Evolutionary conservation across 164 flowering plant genomes (phyloP).

Genomic region (Paratinospora sagittata): DNA sequence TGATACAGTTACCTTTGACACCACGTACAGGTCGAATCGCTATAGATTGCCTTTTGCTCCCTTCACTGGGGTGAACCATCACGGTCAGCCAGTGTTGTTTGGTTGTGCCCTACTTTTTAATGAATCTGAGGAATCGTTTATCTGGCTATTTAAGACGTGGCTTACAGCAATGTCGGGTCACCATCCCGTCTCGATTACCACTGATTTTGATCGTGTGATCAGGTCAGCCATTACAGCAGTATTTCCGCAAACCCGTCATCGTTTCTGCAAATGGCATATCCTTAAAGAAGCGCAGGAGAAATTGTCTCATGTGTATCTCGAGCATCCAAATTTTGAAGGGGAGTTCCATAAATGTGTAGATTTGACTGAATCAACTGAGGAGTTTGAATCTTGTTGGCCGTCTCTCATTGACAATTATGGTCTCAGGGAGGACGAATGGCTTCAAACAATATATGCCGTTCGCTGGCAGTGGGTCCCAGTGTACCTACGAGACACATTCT

Average conservation of each 20-base stretch:
- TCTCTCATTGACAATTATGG: slow-evolving; percentile 56
- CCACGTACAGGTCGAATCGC: slow-evolving; percentile 68
- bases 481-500: slow-evolving; percentile 62
- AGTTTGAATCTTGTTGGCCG: slow-evolving; percentile 70
- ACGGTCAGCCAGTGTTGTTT: slow-evolving; percentile 77
- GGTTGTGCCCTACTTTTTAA: slow-evolving; percentile 76
- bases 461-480: slow-evolving; percentile 79
- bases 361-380: slow-evolving; percentile 56
- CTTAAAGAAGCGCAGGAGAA: slow-evolving; percentile 70
- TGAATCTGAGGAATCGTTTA: slow-evolving; percentile 65
- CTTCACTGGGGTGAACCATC: slow-evolving; percentile 84
- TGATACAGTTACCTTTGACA: slow-evolving; percentile 80
- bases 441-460: slow-evolving; percentile 46
- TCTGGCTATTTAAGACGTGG: slow-evolving; percentile 80
- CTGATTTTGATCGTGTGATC: slow-evolving; percentile 64
- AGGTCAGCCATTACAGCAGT: slow-evolving; percentile 58
- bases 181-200: slow-evolving; percentile 64
- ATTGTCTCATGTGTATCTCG: slow-evolving; percentile 48
- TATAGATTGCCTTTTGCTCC: slow-evolving; percentile 80
- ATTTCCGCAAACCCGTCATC: slow-evolving; percentile 68
- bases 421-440: slow-evolving; percentile 73
- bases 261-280: slow-evolving; percentile 80
- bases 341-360: slow-evolving; percentile 75
- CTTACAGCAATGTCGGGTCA: slow-evolving; percentile 67
- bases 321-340: slow-evolving; percentile 57